Evolutionary conservation across 2,329 filamentous ascomycete genomes (phyloP).

Genomic region (Aspergillus tanneri): DNA sequence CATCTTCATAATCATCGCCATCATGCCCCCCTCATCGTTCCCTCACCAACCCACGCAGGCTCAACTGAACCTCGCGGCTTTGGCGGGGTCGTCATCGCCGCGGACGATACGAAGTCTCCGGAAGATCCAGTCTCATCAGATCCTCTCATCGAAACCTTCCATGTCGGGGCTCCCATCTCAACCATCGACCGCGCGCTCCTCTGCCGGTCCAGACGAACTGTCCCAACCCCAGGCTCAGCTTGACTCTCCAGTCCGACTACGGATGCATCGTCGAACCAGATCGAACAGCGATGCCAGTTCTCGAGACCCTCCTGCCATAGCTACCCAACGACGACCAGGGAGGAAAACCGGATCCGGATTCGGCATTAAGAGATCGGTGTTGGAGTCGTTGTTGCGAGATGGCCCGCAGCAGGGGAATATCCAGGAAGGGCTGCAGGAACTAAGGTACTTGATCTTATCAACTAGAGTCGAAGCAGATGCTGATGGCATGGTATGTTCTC

Average conservation of each 20-base stretch:
- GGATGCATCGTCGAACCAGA: conserved; percentile 54
- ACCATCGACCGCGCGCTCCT: conserved; percentile 29
- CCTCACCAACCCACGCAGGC: conserved; percentile 22
- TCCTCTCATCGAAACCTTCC: conserved; percentile 55
- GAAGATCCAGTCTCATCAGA: conserved; percentile 72
- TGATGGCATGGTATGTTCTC: conserved; percentile 52
- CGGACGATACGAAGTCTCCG: conserved; percentile 67
- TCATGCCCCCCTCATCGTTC: conserved; percentile 10
- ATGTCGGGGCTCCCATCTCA: conserved; percentile 46
- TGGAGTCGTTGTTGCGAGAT: conserved; percentile 77
- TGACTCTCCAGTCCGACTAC: conserved; percentile 27
- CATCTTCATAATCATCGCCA: too few species aligned
- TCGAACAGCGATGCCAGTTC: conserved; percentile 70
- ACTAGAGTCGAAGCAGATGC: conserved; percentile 52
- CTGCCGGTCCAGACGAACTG: conserved; percentile 26
- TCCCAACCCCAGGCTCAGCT: conserved; percentile 26
- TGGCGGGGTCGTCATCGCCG: conserved; percentile 32
- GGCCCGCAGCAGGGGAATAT: conserved; percentile 71
- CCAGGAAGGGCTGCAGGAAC: conserved; percentile 44
- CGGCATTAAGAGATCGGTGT: conserved; percentile 48
- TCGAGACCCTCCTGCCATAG: conserved; percentile 30
- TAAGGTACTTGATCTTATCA: conserved; percentile 51
- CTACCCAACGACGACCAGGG: conserved; percentile 35
- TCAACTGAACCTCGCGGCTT: conserved; percentile 26
- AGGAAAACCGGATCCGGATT: conserved; percentile 48